phyloP scores from a whole-genome alignment of 1,139 yeast species.

The Lodderomyces jiufengensis region DNA sequence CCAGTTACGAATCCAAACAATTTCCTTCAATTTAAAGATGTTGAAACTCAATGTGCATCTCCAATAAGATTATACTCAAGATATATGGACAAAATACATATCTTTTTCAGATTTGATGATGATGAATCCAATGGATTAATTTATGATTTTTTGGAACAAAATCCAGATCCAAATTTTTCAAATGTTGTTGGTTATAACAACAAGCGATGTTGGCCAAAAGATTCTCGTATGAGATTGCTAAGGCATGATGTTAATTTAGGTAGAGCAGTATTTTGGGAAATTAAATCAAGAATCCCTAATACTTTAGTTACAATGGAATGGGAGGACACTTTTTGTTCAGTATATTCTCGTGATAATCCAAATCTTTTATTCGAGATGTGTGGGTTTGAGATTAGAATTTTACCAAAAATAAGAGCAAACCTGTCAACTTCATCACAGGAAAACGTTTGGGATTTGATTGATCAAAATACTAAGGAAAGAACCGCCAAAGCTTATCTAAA shows the following conservation, averaged over 20 bases:
- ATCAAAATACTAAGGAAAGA: slow-evolving; percentile 72
- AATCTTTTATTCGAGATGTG: slow-evolving; percentile 86
- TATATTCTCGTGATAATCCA: slow-evolving; percentile 87
- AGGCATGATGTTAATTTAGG: slow-evolving; percentile 91
- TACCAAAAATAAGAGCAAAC: slow-evolving; percentile 60
- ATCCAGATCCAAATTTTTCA: slow-evolving; percentile 90
- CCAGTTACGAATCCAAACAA: slow-evolving; percentile 67
- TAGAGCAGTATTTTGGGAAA: slow-evolving; percentile 89
- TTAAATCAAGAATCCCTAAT: slow-evolving; percentile 72
- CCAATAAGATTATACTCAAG: slow-evolving; percentile 84
- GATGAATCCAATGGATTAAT: slow-evolving; percentile 74
- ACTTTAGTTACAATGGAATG: slow-evolving; percentile 73
- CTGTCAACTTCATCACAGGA: slow-evolving; percentile 54
- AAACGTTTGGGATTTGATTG: slow-evolving; percentile 87
- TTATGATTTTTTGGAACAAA: slow-evolving; percentile 72
- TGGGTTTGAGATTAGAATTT: slow-evolving; percentile 88
- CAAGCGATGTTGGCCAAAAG: slow-evolving; percentile 93
- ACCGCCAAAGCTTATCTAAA: slow-evolving; percentile 87
- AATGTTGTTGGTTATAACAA: slow-evolving; percentile 85
- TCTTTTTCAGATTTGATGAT: slow-evolving; percentile 70
- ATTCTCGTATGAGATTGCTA: slow-evolving; percentile 84
- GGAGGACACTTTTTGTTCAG: slow-evolving; percentile 82
- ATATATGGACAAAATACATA: slow-evolving; percentile 76
- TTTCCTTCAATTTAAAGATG: slow-evolving; percentile 66
- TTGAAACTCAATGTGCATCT: slow-evolving; percentile 52